Percentiles rank a stretch among this genome's conserved stretches.
Evolutionary conservation across 2,329 filamentous ascomycete species (phyloP).

Genomic region (Fusarium sp.): DNA sequence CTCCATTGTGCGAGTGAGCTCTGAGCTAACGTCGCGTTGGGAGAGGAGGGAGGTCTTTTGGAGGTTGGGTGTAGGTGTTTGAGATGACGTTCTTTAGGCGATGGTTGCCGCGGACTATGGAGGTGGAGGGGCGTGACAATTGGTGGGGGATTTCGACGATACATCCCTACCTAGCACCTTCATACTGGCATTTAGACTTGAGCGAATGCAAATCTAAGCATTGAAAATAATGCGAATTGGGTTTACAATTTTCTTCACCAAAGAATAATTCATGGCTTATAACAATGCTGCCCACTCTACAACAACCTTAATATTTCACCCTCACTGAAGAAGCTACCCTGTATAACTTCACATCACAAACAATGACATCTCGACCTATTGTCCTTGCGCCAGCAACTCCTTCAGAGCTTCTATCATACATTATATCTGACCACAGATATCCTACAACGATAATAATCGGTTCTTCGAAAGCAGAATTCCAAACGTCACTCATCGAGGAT

Average conservation of each 20-base stretch:
- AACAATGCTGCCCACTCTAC: not conserved
- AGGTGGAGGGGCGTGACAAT: constrained; percentile 41
- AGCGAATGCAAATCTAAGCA: not conserved
- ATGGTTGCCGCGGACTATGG: constrained; percentile 13
- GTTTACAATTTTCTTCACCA: too few relatives aligned
- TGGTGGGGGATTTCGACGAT: constrained; percentile 25
- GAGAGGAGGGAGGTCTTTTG: constrained; percentile 14
- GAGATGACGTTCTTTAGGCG: constrained; percentile 43
- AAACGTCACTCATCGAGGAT: constrained; percentile 67
- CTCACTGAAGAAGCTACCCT: constrained; percentile 25
- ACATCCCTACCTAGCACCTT: not conserved
- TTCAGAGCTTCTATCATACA: constrained; percentile 71
- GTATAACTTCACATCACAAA: constrained; percentile 1
- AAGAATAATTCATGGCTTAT: not conserved
- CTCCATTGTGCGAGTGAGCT: constrained; percentile 74
- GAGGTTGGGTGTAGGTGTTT: constrained; percentile 34
- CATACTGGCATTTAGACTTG: not conserved
- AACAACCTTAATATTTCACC: not conserved
- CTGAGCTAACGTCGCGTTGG: constrained; percentile 26
- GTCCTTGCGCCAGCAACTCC: constrained; percentile 66
- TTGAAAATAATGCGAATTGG: not conserved
- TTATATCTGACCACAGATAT: constrained; percentile 67
- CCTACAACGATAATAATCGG: constrained; percentile 79
- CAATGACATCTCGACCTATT: constrained; percentile 49
- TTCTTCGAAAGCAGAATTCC: constrained; percentile 71